Evolutionary conservation across 441 rosid genomes (phyloP).

Genomic region (Geranium incanum): DNA sequence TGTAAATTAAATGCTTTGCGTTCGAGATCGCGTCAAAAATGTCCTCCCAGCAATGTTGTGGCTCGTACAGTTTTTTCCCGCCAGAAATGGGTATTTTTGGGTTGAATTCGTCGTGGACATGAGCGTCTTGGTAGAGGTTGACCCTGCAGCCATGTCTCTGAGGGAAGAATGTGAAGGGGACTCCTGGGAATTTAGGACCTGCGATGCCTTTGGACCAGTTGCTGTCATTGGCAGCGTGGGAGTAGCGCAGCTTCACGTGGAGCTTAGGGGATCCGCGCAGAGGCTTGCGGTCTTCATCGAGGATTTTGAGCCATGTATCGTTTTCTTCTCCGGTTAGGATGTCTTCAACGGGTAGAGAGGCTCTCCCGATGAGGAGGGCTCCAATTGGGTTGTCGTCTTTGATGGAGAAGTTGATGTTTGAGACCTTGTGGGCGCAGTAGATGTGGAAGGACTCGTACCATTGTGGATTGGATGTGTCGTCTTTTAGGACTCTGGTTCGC

Average conservation of each 20-base stretch:
- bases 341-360: constrained; percentile 25
- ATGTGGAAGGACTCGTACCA: constrained; percentile 30
- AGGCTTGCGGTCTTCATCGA: constrained; percentile 3
- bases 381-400: constrained; percentile 25
- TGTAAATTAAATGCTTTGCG: constrained; percentile 31
- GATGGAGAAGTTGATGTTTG: constrained; percentile 26
- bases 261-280: constrained; percentile 18
- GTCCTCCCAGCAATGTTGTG: constrained; percentile 31
- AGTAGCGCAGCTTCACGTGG: constrained; percentile 24
- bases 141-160: constrained; percentile 28
- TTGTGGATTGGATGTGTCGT: constrained; percentile 7
- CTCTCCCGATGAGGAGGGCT: constrained; percentile 22
- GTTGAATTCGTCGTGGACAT: constrained; percentile 22
- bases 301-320: constrained; percentile 26
- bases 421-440: constrained; percentile 27
- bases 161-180: constrained; percentile 31
- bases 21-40: constrained; percentile 26
- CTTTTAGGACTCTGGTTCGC: constrained; percentile 19
- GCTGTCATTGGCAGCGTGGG: constrained; percentile 10
- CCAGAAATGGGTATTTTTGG: constrained; percentile 18
- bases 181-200: constrained; percentile 25
- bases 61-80: constrained; percentile 23
- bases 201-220: constrained; percentile 32
- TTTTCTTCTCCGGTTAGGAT: constrained; percentile 26
- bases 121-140: constrained; percentile 35